These are phyloP conservation scores for Pleodorina starrii DNA, from an alignment of 139 green algal genomes.

Conservation along the genomic window DNA sequence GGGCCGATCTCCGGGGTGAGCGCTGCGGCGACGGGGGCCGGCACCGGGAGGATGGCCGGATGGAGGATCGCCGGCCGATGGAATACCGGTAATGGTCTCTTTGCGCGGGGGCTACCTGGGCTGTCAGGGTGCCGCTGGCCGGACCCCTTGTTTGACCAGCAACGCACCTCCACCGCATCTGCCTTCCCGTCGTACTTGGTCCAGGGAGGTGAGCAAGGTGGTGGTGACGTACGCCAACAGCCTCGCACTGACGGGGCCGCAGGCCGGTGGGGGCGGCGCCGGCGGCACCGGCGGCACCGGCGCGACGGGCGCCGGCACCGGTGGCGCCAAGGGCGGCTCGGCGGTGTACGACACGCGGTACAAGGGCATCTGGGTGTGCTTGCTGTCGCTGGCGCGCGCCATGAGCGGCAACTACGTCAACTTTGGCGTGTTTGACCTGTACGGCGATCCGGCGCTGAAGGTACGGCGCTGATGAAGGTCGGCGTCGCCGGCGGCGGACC, in stretches of 20 bases:
- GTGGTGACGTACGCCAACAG: conserved; percentile 87
- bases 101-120: no score
- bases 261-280: neutral
- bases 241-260: conserved; percentile 51
- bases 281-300: neutral
- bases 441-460: conserved; percentile 93
- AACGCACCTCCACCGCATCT: no score
- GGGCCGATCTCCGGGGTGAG: no score
- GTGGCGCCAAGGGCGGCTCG: neutral
- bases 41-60: no score
- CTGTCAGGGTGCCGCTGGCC: no score
- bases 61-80: no score
- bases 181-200: no score
- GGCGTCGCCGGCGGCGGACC: no score
- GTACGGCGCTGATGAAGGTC: no score
- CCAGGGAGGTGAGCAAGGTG: conserved; percentile 58
- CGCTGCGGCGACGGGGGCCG: no score
- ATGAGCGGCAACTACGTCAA: conserved; percentile 98
- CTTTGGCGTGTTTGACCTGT: conserved; percentile 99
- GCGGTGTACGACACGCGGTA: conserved; percentile 68
- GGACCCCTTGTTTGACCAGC: no score
- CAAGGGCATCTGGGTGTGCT: conserved; percentile 96
- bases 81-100: no score
- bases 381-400: conserved; percentile 82
- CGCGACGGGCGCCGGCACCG: neutral